Conservation (phyloP, 345 rosid genomes). For the Pistacia vera region DNA sequence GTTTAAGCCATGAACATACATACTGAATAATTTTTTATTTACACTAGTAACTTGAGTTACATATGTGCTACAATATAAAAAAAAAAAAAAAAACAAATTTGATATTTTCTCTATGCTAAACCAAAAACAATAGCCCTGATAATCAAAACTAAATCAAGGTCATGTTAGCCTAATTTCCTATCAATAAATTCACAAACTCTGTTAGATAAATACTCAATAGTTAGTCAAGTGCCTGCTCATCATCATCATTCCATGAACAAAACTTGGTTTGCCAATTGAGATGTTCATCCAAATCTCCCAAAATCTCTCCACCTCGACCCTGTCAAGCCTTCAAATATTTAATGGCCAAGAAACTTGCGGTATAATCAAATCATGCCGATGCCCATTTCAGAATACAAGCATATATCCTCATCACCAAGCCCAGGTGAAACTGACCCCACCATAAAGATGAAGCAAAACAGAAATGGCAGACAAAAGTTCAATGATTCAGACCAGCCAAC, state of each 20-base stretch:
- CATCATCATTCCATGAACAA: background rate
- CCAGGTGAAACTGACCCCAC: slow-evolving; percentile 43
- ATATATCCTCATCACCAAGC: slow-evolving; percentile 2
- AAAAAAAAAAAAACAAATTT: too few relatives aligned
- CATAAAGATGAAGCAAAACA: slow-evolving; percentile 25
- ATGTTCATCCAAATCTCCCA: background rate
- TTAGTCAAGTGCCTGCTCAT: slow-evolving; percentile 2
- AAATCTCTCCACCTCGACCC: too few relatives aligned
- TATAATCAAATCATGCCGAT: too few relatives aligned
- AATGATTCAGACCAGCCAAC: slow-evolving; percentile 43
- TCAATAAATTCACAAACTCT: slow-evolving; percentile 21
- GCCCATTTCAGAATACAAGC: background rate
- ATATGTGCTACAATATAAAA: background rate
- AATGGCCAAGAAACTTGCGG: too few relatives aligned
- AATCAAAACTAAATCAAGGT: background rate
- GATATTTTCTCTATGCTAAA: background rate
- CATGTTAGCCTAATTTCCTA: slow-evolving; percentile 21
- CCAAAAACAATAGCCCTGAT: background rate
- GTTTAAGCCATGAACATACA: background rate
- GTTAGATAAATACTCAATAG: slow-evolving; percentile 23
- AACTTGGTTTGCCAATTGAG: background rate
- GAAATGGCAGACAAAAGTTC: slow-evolving; percentile 55
- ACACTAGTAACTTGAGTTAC: background rate
- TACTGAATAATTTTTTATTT: background rate
- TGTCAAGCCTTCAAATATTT: too few relatives aligned